Conservation (phyloP, 306 rosid species). For the Cucumis hystrix region DNA sequence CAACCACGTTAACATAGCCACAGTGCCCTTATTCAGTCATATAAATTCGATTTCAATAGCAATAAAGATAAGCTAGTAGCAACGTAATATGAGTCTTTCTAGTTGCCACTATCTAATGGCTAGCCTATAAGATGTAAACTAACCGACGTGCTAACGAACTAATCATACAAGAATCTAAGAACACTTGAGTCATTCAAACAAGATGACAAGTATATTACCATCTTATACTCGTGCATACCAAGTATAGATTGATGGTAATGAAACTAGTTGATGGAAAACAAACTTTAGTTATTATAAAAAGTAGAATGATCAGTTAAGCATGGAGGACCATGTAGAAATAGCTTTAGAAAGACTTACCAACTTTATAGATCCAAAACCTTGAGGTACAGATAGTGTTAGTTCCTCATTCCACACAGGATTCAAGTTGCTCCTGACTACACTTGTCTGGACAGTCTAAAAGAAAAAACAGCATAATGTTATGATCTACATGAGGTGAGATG, state of each 20-base stretch:
- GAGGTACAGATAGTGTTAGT: slow-evolving; percentile 91
- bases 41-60: neutral
- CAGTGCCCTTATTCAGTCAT: neutral
- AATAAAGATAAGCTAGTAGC: neutral
- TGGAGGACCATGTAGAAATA: neutral
- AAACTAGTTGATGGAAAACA: neutral
- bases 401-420: slow-evolving; percentile 99
- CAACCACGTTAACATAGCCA: too few species aligned
- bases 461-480: slow-evolving; percentile 15
- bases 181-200: neutral
- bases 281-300: neutral
- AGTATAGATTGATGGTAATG: neutral
- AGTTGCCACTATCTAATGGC: neutral
- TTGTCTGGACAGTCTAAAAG: slow-evolving; percentile 61
- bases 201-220: neutral
- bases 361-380: slow-evolving; percentile 53
- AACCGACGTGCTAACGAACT: neutral
- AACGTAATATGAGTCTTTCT: neutral
- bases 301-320: neutral
- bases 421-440: slow-evolving; percentile 56
- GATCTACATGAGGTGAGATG: neutral
- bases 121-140: neutral
- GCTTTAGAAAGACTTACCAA: slow-evolving; percentile 43
- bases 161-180: neutral
- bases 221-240: neutral